These are phyloP conservation scores for Diplodia intermedia DNA, from an alignment of 2,329 filamentous ascomycete species.

Conservation along the genomic window DNA sequence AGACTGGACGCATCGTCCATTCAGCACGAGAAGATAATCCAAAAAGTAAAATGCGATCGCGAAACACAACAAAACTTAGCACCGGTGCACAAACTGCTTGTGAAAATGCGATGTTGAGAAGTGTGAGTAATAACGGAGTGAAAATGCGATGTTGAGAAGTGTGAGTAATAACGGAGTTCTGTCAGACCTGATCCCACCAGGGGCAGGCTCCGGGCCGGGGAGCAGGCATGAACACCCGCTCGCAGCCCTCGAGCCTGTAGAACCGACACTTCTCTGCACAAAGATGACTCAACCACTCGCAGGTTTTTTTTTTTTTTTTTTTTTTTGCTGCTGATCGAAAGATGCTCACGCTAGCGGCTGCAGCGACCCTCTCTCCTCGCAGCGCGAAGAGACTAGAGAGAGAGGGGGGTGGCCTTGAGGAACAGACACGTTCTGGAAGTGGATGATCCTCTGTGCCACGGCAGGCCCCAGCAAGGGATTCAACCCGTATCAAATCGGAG, in stretches of 20 bases:
- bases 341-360: conserved; percentile 8
- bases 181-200: too few species aligned
- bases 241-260: not conserved
- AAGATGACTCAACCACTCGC: not conserved
- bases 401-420: not conserved
- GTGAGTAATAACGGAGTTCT: too few species aligned
- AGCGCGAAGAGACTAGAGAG: not conserved
- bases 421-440: conserved; percentile 19
- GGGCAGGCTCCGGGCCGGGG: too few species aligned
- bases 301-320: too few species aligned
- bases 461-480: conserved; percentile 11
- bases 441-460: conserved; percentile 8
- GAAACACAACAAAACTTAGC: not conserved
- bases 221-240: not conserved
- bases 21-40: not conserved
- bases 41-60: not conserved
- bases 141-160: not conserved
- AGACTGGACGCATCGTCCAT: not conserved
- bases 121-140: not conserved
- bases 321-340: not conserved
- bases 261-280: too few species aligned
- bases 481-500: conserved; percentile 4
- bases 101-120: not conserved
- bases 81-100: not conserved
- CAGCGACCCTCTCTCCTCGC: not conserved